Evolutionary conservation across 768 basidiomycete species (phyloP).

Genomic region (Psilocybe sp.): DNA sequence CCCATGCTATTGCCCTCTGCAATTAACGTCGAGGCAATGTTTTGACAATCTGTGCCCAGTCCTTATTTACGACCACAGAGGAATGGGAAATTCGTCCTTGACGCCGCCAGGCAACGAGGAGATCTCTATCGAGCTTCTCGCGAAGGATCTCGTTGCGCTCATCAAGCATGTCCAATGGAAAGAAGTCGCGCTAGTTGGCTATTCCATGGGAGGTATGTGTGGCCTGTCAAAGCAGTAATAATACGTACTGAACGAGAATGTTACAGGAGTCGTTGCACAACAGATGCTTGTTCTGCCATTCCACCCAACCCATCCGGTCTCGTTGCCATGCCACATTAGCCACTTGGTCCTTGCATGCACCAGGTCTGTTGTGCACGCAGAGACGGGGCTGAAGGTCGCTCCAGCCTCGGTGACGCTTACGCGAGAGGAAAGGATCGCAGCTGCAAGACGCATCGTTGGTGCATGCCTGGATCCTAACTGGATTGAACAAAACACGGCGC

Average conservation of each 20-base stretch:
- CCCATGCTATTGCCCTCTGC: not conserved
- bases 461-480: constrained; percentile 25
- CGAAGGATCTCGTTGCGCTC: constrained; percentile 42
- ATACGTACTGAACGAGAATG: not conserved
- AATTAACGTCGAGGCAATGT: not conserved
- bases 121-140: constrained; percentile 42
- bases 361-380: constrained; percentile 22
- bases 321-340: constrained; percentile 36
- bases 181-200: constrained; percentile 42
- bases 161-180: constrained; percentile 37
- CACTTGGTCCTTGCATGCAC: constrained; percentile 40
- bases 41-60: constrained; percentile 23
- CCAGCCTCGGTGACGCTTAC: constrained; percentile 20
- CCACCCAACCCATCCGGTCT: constrained; percentile 28
- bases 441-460: constrained; percentile 20
- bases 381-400: constrained; percentile 20
- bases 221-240: not conserved
- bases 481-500: constrained; percentile 19
- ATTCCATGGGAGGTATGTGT: constrained; percentile 49
- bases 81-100: constrained; percentile 43
- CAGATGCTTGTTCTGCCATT: constrained; percentile 43
- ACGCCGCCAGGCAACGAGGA: constrained; percentile 28
- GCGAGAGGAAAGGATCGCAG: constrained; percentile 22
- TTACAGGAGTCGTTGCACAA: constrained; percentile 38
- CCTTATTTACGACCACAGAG: constrained; percentile 46